Evolutionary conservation across 805 yeast species (phyloP).

Genomic region (Tetrapisispora nanseiensis): DNA sequence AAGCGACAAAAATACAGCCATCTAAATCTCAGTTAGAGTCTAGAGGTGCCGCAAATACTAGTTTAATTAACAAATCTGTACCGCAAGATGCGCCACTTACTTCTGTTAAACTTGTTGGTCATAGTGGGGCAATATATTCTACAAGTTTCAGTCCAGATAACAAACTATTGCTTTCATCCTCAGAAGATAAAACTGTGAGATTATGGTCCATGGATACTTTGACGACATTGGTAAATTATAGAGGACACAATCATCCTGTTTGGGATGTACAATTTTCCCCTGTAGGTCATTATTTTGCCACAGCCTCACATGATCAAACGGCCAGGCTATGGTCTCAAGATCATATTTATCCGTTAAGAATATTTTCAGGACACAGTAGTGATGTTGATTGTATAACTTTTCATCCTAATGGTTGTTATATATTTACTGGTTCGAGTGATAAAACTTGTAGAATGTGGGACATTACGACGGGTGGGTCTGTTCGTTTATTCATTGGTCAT

Average conservation of each 20-base stretch:
- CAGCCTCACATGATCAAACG: constrained; percentile 95
- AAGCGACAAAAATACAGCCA: constrained; percentile 22
- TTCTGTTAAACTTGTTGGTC: constrained; percentile 55
- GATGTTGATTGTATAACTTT: constrained; percentile 93
- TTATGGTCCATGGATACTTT: constrained; percentile 91
- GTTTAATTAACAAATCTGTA: constrained; percentile 23
- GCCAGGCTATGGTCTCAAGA: constrained; percentile 97
- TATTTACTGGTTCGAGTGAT: constrained; percentile 91
- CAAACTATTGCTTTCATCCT: constrained; percentile 64
- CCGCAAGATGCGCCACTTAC: constrained; percentile 30
- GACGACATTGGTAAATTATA: constrained; percentile 83
- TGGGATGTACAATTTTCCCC: constrained; percentile 97
- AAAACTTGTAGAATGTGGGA: constrained; percentile 99
- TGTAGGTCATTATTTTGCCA: constrained; percentile 94
- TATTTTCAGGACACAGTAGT: constrained; percentile 93
- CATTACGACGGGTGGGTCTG: constrained; percentile 76
- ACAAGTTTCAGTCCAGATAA: constrained; percentile 86
- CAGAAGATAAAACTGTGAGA: constrained; percentile 87
- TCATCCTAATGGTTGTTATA: constrained; percentile 93
- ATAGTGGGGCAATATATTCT: constrained; percentile 90
- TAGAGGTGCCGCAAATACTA: constrained; percentile 8
- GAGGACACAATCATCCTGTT: constrained; percentile 92
- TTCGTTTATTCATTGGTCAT: constrained; percentile 86
- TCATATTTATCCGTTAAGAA: constrained; percentile 89
- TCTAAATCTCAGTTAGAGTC: constrained; percentile 24